phyloP scores from a whole-genome alignment of 2,329 filamentous ascomycete genomes.

The Nakataea oryzae region DNA sequence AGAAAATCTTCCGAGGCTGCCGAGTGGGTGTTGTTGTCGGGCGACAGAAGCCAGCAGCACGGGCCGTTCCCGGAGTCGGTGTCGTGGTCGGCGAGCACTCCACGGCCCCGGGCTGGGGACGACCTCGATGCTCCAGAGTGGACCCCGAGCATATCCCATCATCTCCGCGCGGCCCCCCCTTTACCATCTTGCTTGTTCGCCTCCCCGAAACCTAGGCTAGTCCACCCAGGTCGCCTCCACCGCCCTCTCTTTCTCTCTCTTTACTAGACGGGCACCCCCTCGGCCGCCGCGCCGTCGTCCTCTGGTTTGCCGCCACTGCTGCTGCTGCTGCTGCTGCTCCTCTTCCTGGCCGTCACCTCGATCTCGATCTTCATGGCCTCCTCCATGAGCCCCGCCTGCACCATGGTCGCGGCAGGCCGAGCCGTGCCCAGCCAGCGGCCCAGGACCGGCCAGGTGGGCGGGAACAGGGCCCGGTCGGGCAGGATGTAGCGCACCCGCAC shows the following conservation, averaged over 20 bases:
- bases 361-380: conserved; percentile 31
- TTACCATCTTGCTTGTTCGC: no score
- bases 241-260: background rate
- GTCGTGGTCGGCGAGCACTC: background rate
- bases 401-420: conserved; percentile 43
- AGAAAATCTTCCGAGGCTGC: no score
- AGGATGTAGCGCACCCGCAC: conserved; percentile 43
- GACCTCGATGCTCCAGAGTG: background rate
- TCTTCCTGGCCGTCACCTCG: conserved; percentile 19
- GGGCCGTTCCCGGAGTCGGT: background rate
- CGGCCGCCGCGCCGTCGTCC: no score
- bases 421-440: conserved; percentile 36
- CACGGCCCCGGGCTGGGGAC: background rate
- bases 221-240: no score
- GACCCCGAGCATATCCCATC: background rate
- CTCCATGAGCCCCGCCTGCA: conserved; percentile 38
- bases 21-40: no score
- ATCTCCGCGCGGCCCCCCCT: no score
- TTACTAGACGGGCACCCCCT: background rate
- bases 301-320: background rate
- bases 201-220: no score
- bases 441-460: conserved; percentile 37
- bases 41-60: no score
- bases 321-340: background rate
- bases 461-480: conserved; percentile 34